Evolutionary conservation across 306 rosid species (phyloP).

Genomic region (Glycine soja): DNA sequence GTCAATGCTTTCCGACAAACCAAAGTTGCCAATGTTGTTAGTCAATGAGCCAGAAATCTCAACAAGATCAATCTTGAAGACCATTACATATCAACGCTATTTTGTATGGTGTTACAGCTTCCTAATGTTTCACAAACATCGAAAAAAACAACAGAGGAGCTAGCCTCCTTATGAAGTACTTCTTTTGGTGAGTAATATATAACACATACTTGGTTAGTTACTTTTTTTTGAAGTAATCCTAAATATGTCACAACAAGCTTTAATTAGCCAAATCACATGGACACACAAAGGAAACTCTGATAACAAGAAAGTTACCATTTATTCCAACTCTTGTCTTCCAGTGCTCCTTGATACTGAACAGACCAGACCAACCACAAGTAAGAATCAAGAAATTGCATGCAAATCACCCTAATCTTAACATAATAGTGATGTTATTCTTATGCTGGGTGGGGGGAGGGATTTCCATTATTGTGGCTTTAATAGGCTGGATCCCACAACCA

Average conservation of each 20-base stretch:
- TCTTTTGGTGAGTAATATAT: too few species aligned
- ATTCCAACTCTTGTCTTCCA: slow-evolving; percentile 82
- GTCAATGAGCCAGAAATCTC: too few species aligned
- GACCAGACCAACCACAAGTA: slow-evolving; percentile 34
- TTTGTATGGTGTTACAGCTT: too few species aligned
- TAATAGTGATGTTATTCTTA: slow-evolving; percentile 49
- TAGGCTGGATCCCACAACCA: slow-evolving; percentile 60
- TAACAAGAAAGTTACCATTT: slow-evolving; percentile 67
- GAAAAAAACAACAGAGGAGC: too few species aligned
- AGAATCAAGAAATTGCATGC: slow-evolving; percentile 33
- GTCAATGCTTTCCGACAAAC: too few species aligned
- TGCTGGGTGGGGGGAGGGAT: slow-evolving; percentile 75
- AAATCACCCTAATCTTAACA: not conserved
- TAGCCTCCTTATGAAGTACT: too few species aligned
- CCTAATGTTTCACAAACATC: too few species aligned
- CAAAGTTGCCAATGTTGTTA: too few species aligned
- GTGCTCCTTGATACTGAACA: slow-evolving; percentile 68
- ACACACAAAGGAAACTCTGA: not conserved
- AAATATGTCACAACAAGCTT: not conserved
- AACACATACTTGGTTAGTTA: not conserved
- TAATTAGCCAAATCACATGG: not conserved
- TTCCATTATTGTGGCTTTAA: slow-evolving; percentile 93
- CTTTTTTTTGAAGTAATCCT: not conserved
- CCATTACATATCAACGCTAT: too few species aligned
- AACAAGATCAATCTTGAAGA: too few species aligned